These are phyloP conservation scores for Gynostemma pentaphyllum DNA, from an alignment of 306 rosid genomes.

Conservation along the genomic window DNA sequence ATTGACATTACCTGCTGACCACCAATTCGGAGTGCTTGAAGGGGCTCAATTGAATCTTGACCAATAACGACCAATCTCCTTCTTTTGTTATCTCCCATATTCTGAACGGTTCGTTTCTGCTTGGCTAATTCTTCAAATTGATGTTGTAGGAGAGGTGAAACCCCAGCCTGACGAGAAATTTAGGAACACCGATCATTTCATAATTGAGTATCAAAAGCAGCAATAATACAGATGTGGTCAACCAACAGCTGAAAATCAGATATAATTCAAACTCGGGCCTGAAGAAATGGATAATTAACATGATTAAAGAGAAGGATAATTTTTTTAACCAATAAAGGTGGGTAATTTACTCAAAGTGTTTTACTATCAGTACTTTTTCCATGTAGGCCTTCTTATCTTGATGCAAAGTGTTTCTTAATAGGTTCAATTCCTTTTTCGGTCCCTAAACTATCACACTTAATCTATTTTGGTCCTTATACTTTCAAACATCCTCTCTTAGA, in stretches of 20 bases:
- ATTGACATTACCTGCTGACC: conserved; percentile 60
- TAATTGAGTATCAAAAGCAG: background rate
- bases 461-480: too few species aligned
- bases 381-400: background rate
- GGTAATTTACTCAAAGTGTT: background rate
- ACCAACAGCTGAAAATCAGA: background rate
- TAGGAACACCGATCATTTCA: background rate
- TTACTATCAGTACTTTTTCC: background rate
- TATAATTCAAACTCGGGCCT: background rate
- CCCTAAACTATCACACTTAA: too few species aligned
- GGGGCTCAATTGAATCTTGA: conserved; percentile 83
- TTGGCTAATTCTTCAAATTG: conserved; percentile 64
- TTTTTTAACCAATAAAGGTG: background rate
- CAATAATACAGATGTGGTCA: background rate
- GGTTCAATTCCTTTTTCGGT: too few species aligned
- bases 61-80: conserved; percentile 70
- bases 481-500: too few species aligned
- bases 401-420: background rate
- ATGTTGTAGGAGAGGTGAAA: conserved; percentile 69
- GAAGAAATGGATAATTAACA: background rate
- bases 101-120: conserved; percentile 39
- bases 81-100: conserved; percentile 36
- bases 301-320: background rate
- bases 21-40: conserved; percentile 65
- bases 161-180: conserved; percentile 54